Evolutionary conservation across 2,329 filamentous ascomycete genomes (phyloP).

Genomic region (Phialophora expanda): DNA sequence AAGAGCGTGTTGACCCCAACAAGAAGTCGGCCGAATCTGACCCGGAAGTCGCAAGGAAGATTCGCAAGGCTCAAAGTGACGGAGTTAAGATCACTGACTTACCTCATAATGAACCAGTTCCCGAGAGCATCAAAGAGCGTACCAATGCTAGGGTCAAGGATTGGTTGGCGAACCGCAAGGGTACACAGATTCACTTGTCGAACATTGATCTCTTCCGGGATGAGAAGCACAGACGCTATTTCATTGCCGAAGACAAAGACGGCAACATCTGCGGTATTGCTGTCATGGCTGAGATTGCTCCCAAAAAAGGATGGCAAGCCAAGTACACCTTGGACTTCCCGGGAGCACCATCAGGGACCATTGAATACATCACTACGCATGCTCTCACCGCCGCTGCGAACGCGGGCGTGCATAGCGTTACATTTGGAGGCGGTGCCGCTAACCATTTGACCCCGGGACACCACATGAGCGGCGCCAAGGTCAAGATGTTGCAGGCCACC

Average conservation of each 20-base stretch:
- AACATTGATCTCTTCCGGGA: slow-evolving; percentile 90
- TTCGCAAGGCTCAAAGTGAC: slow-evolving; percentile 79
- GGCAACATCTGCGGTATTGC: slow-evolving; percentile 77
- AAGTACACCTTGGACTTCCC: slow-evolving; percentile 98
- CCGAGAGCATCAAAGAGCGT: slow-evolving; percentile 70
- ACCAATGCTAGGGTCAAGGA: slow-evolving; percentile 75
- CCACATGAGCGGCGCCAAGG: slow-evolving; percentile 78
- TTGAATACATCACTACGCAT: slow-evolving; percentile 79
- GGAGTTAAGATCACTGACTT: slow-evolving; percentile 80
- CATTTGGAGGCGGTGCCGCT: slow-evolving; percentile 84
- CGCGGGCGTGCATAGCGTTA: slow-evolving; percentile 69
- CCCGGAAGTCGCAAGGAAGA: slow-evolving; percentile 72
- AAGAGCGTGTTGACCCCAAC: slow-evolving; percentile 80
- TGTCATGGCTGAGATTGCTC: slow-evolving; percentile 80
- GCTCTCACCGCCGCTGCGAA: slow-evolving; percentile 67
- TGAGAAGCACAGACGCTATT: slow-evolving; percentile 80
- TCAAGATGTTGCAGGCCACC: slow-evolving; percentile 79
- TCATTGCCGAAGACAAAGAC: slow-evolving; percentile 74
- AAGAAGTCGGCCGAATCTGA: slow-evolving; percentile 72
- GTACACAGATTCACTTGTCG: slow-evolving; percentile 85
- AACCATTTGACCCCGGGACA: slow-evolving; percentile 76
- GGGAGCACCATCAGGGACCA: slow-evolving; percentile 80
- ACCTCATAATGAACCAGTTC: slow-evolving; percentile 65
- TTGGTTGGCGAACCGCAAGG: slow-evolving; percentile 81
- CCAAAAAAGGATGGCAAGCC: slow-evolving; percentile 85